These are phyloP conservation scores for Tylopilus sp. DNA, from an alignment of 768 basidiomycete species.

Conservation along the genomic window DNA sequence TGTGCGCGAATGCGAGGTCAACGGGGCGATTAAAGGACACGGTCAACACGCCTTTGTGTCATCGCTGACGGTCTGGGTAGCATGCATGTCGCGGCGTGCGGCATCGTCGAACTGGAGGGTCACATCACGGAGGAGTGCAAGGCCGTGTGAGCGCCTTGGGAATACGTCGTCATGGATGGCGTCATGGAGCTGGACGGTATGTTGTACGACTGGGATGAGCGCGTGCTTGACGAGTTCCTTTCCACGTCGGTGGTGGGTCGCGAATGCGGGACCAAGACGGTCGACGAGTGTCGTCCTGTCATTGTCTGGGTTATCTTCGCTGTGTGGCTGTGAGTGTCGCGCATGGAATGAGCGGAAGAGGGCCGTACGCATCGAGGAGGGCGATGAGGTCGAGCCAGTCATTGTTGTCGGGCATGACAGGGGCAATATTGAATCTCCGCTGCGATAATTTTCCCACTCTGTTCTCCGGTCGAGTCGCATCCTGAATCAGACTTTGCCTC, in stretches of 20 bases:
- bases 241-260: slow-evolving; percentile 26
- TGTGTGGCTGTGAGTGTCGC: slow-evolving; percentile 14
- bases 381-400: slow-evolving; percentile 29
- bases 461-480: slow-evolving; percentile 3
- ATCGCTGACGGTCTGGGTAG: slow-evolving; percentile 36
- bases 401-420: slow-evolving; percentile 12
- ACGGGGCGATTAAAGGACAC: neutral
- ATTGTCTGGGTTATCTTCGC: slow-evolving; percentile 38
- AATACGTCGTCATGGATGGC: slow-evolving; percentile 33
- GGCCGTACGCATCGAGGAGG: slow-evolving; percentile 25
- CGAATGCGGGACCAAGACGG: slow-evolving; percentile 40
- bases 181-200: slow-evolving; percentile 36
- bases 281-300: slow-evolving; percentile 46
- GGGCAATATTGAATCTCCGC: slow-evolving; percentile 21
- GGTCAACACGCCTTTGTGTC: slow-evolving; percentile 42
- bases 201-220: slow-evolving; percentile 34
- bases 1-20: slow-evolving; percentile 26
- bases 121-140: slow-evolving; percentile 52
- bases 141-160: slow-evolving; percentile 33
- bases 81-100: slow-evolving; percentile 42
- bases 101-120: slow-evolving; percentile 51
- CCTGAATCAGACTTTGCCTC: neutral
- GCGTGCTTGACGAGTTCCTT: slow-evolving; percentile 32
- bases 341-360: neutral
- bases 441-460: neutral